Conservation (phyloP, 768 basidiomycete genomes). For the Lentinula guzmanii region DNA sequence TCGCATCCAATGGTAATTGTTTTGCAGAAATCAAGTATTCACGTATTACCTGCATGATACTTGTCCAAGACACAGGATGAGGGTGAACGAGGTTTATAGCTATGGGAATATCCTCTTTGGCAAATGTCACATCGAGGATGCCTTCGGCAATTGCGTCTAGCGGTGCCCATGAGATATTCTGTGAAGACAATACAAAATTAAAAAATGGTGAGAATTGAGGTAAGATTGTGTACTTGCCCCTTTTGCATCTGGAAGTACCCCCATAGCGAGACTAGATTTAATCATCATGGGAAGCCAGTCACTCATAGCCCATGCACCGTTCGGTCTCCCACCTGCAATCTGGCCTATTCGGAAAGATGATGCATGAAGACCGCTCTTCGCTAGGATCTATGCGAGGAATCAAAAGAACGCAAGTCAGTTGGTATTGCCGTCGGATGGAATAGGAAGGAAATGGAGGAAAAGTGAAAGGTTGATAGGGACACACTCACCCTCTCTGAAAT, state of each 20-base stretch:
- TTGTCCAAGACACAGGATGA: conserved; percentile 22
- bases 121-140: conserved; percentile 20
- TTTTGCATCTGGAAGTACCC: conserved; percentile 18
- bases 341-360: conserved; percentile 42
- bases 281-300: conserved; percentile 44
- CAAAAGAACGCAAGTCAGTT: background rate
- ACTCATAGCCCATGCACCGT: conserved; percentile 35
- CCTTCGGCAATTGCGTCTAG: conserved; percentile 28
- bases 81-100: conserved; percentile 35
- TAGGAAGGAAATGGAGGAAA: background rate
- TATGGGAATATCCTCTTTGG: conserved; percentile 11
- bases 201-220: too few relatives aligned
- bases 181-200: background rate
- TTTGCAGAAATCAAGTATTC: conserved; percentile 11
- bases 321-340: conserved; percentile 29
- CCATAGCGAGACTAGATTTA: conserved; percentile 23
- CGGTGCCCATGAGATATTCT: conserved; percentile 40
- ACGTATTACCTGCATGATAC: conserved; percentile 19
- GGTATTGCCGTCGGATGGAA: background rate
- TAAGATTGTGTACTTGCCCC: conserved; percentile 23
- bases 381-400: conserved; percentile 23
- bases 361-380: conserved; percentile 27
- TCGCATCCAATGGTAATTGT: conserved; percentile 3
- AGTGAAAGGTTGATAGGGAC: background rate
- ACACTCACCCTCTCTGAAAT: conserved; percentile 28